Evolutionary conservation across 441 rosid genomes (phyloP).

Genomic region (Populus tomentosa): DNA sequence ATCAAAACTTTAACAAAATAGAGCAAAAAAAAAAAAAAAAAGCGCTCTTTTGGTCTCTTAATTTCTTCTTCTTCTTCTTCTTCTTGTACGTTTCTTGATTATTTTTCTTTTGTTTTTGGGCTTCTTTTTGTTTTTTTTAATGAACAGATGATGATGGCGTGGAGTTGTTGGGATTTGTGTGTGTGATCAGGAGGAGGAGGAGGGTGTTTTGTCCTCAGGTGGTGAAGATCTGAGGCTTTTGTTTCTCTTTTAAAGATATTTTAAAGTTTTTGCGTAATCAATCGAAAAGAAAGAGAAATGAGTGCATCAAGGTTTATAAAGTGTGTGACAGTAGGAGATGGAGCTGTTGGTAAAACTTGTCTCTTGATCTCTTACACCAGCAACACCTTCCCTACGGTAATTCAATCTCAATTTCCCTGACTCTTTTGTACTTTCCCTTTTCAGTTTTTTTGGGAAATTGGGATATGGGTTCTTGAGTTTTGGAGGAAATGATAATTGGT

Average conservation of each 20-base stretch:
- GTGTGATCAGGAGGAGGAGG: too few relatives aligned
- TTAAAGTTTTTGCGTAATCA: too few relatives aligned
- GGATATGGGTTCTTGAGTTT: not conserved
- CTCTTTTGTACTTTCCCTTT: not conserved
- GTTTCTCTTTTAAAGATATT: too few relatives aligned
- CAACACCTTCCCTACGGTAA: constrained; percentile 96
- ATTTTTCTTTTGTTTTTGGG: not conserved
- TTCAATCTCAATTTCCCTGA: not conserved
- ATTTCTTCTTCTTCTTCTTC: not conserved
- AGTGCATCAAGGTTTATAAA: too few relatives aligned
- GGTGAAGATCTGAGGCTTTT: too few relatives aligned
- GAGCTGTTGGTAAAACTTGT: too few relatives aligned
- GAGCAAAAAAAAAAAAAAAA: not conserved
- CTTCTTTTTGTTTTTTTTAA: too few relatives aligned
- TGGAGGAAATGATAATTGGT: not conserved
- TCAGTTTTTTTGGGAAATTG: not conserved
- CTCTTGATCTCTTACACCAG: constrained; percentile 93
- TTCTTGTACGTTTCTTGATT: not conserved
- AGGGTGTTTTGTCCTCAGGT: too few relatives aligned
- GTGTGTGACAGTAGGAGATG: too few relatives aligned
- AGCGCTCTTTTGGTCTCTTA: not conserved
- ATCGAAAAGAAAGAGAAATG: too few relatives aligned
- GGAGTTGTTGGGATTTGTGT: too few relatives aligned
- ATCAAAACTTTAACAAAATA: not conserved
- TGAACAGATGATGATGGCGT: too few relatives aligned